A percentile compares a stretch with the other conserved stretches of the same genome.
phyloP scores from a whole-genome alignment of 2,329 filamentous ascomycete genomes.

The Chaetomium globosum region DNA sequence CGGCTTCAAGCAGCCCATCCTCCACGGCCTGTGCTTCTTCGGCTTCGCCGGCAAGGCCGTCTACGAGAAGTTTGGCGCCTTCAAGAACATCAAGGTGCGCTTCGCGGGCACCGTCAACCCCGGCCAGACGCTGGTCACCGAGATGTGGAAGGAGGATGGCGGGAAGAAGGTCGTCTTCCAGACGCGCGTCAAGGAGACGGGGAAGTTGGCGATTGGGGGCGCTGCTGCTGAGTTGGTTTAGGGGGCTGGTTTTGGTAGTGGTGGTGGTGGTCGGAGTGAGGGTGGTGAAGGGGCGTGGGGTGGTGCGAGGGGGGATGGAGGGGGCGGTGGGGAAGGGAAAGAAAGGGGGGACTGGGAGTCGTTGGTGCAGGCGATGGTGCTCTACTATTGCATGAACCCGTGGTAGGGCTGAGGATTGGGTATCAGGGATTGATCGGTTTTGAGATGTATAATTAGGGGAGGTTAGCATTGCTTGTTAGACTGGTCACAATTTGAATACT shows the following conservation, averaged over 20 bases:
- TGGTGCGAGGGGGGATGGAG: not conserved
- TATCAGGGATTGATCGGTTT: not conserved
- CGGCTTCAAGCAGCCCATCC: conserved; percentile 90
- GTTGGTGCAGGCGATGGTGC: not conserved
- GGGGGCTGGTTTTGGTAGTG: conserved; percentile 33
- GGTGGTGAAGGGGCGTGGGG: too few species aligned
- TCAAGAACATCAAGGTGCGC: conserved; percentile 89
- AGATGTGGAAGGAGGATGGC: conserved; percentile 89
- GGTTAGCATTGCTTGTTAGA: not conserved
- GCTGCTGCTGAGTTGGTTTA: conserved; percentile 71
- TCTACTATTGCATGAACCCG: not conserved
- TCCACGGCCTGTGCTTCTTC: conserved; percentile 96
- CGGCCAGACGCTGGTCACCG: conserved; percentile 85
- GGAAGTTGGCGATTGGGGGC: conserved; percentile 81
- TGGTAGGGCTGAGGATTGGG: not conserved
- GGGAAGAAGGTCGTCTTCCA: conserved; percentile 74
- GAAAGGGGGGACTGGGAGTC: not conserved
- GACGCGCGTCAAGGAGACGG: conserved; percentile 87
- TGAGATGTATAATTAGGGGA: not conserved
- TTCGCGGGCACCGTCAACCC: conserved; percentile 85
- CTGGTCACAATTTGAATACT: not conserved
- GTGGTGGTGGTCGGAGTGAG: not conserved
- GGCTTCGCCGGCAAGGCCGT: conserved; percentile 90
- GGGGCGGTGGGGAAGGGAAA: not conserved
- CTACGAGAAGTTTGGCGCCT: conserved; percentile 74